Evolutionary conservation across 1,139 yeast species (phyloP), one percentile per base, ranked within the genome.

Genomic region (Lodderomyces oxycetoniae): DNA sequence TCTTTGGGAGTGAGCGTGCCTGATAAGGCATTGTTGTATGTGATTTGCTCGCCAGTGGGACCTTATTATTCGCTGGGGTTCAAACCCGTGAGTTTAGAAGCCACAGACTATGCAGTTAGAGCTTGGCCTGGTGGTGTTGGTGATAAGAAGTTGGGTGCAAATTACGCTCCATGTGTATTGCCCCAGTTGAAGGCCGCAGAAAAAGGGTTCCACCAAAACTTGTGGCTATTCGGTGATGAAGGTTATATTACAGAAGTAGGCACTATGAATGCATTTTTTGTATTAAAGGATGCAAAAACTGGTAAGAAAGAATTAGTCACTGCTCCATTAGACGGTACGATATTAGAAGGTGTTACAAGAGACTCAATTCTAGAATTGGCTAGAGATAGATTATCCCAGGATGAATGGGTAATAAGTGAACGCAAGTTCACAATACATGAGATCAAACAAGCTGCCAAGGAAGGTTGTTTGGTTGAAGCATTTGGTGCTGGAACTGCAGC

Each of bases 71-170:
- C 82, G 47, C 79, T 94, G 15, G 96, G 96, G 8, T 89, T 89
- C 77, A 87, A 88, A 63, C 96, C 97, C 19, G 95, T 91, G 30
- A 71, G 78, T 39, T 71, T 91, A 42, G 96, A 89, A 65, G 97
- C 97, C 45, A 87, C 96, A 22, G 95, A 86, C 56, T 79, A 85
- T 48, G 95, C 95, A 30, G 91, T 89, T 16, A 81, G 98, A 65
- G 96, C 98, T n/a, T 91, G 97, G 97, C 97, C 97, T 50, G 96
- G 96, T 51, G 98, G 97, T 57, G 88, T 81, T 44, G 98, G 98
- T 61, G 84, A 88, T 73, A 81, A 79, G 63, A 91, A 91, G 67
- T 76, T 91, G 50, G 98, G 98, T 57, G 97, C 96, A 38, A 91
- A 91, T 67, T 91, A 91, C 57, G 97, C 96, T 27, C 96, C 97